Evolutionary conservation across 2,329 filamentous ascomycete species (phyloP).

Genomic region (Septoria petroselini): DNA sequence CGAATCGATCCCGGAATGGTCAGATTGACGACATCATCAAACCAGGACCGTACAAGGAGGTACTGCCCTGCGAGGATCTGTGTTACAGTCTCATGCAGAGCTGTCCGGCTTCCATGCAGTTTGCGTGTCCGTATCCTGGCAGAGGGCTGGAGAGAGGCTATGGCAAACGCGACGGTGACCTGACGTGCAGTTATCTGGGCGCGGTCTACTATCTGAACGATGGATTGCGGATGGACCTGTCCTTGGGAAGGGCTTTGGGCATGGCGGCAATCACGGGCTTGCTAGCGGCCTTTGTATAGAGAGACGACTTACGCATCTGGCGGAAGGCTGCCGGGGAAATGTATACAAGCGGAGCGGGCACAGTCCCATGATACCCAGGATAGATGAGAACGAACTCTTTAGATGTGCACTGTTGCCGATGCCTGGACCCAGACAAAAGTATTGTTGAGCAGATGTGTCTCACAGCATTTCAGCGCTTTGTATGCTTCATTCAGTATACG

Average conservation of each 20-base stretch:
- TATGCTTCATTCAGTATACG: too few species aligned
- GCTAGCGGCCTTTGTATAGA: neutral
- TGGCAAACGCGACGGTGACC: slow-evolving; percentile 38
- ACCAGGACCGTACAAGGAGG: slow-evolving; percentile 90
- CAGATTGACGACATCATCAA: slow-evolving; percentile 60
- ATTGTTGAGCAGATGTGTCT: neutral
- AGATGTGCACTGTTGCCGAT: neutral
- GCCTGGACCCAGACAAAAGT: neutral
- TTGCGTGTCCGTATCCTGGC: slow-evolving; percentile 64
- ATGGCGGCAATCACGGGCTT: slow-evolving; percentile 1
- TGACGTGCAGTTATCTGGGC: slow-evolving; percentile 39
- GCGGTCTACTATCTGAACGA: slow-evolving; percentile 37
- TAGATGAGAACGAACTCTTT: slow-evolving; percentile 4
- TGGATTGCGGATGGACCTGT: slow-evolving; percentile 5
- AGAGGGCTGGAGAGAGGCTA: slow-evolving; percentile 52
- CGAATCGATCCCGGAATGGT: slow-evolving; percentile 38
- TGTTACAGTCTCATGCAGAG: slow-evolving; percentile 83
- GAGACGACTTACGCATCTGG: too few species aligned
- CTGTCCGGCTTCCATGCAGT: slow-evolving; percentile 74
- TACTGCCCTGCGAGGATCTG: slow-evolving; percentile 81
- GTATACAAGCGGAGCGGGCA: neutral
- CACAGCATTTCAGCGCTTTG: neutral
- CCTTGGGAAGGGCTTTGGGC: slow-evolving; percentile 1
- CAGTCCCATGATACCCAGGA: slow-evolving; percentile 6
- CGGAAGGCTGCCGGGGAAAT: neutral